Conservation (phyloP, 1,139 yeast species). For the Saccharomyces uvarum region DNA sequence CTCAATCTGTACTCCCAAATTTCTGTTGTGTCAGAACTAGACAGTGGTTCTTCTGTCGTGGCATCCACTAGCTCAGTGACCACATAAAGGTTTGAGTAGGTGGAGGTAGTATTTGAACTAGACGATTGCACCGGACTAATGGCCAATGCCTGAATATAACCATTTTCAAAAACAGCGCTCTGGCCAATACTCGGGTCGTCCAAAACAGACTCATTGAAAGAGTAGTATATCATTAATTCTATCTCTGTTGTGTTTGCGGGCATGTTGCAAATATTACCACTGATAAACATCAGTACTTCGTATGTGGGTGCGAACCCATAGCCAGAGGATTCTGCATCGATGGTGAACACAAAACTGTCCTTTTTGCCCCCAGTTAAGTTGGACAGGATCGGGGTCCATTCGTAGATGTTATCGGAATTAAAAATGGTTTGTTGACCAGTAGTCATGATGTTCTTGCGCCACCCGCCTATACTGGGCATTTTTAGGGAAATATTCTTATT, state of each 20-base stretch:
- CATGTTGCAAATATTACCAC: constrained; percentile 52
- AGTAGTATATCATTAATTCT: constrained; percentile 43
- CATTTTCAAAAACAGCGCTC: constrained; percentile 36
- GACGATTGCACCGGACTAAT: constrained; percentile 33
- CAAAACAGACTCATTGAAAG: constrained; percentile 41
- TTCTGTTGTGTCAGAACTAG: neutral
- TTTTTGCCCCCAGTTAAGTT: constrained; percentile 21
- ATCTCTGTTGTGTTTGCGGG: constrained; percentile 38
- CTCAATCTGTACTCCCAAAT: constrained; percentile 63
- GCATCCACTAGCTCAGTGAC: constrained; percentile 30
- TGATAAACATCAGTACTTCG: constrained; percentile 48
- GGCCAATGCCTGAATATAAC: constrained; percentile 52
- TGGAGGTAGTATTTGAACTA: constrained; percentile 6
- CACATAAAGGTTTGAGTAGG: constrained; percentile 38
- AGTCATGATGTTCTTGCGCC: neutral
- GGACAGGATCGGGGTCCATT: constrained; percentile 27
- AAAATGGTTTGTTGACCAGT: constrained; percentile 6
- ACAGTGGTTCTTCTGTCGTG: constrained; percentile 32
- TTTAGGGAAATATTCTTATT: neutral
- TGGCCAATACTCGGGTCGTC: constrained; percentile 19
- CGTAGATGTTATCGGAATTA: constrained; percentile 20
- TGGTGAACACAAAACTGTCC: constrained; percentile 20
- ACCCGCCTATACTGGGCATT: neutral
- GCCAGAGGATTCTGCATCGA: constrained; percentile 16
- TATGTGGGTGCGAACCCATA: constrained; percentile 30